Percentiles rank a stretch among this genome's conserved stretches.
These are phyloP conservation scores for Penicillium coffeae DNA, from an alignment of 495 filamentous ascomycete species.

Conservation along the genomic window DNA sequence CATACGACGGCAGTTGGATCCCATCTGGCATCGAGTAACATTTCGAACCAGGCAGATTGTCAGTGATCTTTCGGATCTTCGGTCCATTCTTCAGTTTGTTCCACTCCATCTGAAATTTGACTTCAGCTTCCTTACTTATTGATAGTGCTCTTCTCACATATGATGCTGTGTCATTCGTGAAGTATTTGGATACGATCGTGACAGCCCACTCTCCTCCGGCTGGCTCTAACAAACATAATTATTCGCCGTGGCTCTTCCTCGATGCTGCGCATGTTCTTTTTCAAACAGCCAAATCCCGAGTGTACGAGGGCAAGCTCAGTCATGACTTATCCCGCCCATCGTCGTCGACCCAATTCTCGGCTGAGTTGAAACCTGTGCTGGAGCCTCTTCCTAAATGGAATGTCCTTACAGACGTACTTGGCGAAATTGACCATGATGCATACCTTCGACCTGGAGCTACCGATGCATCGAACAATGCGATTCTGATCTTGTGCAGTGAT, in stretches of 20 bases:
- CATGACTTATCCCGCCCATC: slow-evolving; percentile 34
- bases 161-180: slow-evolving; percentile 87
- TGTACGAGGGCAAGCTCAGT: slow-evolving; percentile 70
- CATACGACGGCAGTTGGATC: slow-evolving; percentile 85
- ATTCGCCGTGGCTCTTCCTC: slow-evolving; percentile 94
- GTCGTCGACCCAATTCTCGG: slow-evolving; percentile 44
- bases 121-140: too few relatives aligned
- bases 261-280: slow-evolving; percentile 95
- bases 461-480: slow-evolving; percentile 87
- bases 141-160: slow-evolving; percentile 69
- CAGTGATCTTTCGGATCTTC: slow-evolving; percentile 77
- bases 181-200: slow-evolving; percentile 90
- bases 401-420: slow-evolving; percentile 76
- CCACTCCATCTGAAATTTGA: background rate
- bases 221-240: slow-evolving; percentile 79
- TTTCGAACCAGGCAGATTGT: slow-evolving; percentile 94
- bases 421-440: slow-evolving; percentile 88
- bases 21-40: slow-evolving; percentile 95
- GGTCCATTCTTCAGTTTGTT: slow-evolving; percentile 75
- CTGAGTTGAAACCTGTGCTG: slow-evolving; percentile 79
- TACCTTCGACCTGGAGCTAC: slow-evolving; percentile 71
- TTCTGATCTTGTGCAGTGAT: slow-evolving; percentile 93
- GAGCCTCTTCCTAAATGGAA: slow-evolving; percentile 96
- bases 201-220: slow-evolving; percentile 85
- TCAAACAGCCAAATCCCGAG: slow-evolving; percentile 80